Conservation (phyloP, 257 asterid genomes). For the Ocimum tenuiflorum region DNA sequence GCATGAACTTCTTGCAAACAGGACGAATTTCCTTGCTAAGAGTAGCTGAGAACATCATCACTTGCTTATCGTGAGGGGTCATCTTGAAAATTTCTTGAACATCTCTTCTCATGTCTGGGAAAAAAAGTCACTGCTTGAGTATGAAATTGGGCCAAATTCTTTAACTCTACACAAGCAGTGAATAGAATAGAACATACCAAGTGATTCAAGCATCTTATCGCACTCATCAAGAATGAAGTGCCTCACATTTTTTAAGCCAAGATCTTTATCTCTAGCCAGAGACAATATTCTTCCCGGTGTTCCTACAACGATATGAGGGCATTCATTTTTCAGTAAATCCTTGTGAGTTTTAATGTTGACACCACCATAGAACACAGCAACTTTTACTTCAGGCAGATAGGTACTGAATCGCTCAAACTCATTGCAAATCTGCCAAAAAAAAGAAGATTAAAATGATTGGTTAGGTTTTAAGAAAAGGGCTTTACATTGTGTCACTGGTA, state of each 20-base stretch:
- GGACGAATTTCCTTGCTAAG: constrained; percentile 87
- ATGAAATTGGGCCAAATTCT: neutral
- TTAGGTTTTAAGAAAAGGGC: neutral
- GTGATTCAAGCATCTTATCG: constrained; percentile 41
- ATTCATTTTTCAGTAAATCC: constrained; percentile 38
- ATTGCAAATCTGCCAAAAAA: constrained; percentile 29
- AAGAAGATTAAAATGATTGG: neutral
- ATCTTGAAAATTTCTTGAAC: constrained; percentile 71
- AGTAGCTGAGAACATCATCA: constrained; percentile 89
- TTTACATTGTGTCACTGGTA: neutral
- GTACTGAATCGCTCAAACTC: constrained; percentile 41
- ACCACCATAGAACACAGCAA: constrained; percentile 43
- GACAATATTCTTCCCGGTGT: constrained; percentile 41
- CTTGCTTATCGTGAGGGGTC: constrained; percentile 91
- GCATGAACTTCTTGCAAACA: constrained; percentile 83
- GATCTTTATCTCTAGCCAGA: constrained; percentile 34
- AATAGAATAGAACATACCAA: constrained; percentile 24
- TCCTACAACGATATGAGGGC: constrained; percentile 43
- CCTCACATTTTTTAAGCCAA: constrained; percentile 36
- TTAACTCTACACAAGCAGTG: neutral
- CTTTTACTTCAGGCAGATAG: constrained; percentile 37
- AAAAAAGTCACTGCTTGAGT: neutral
- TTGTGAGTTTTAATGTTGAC: constrained; percentile 37
- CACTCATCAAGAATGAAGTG: constrained; percentile 45
- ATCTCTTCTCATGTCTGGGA: constrained; percentile 79